Evolutionary conservation across 2,329 filamentous ascomycete species (phyloP), one percentile per base, ranked within the genome.

Genomic region (Curvularia eragrostidis): DNA sequence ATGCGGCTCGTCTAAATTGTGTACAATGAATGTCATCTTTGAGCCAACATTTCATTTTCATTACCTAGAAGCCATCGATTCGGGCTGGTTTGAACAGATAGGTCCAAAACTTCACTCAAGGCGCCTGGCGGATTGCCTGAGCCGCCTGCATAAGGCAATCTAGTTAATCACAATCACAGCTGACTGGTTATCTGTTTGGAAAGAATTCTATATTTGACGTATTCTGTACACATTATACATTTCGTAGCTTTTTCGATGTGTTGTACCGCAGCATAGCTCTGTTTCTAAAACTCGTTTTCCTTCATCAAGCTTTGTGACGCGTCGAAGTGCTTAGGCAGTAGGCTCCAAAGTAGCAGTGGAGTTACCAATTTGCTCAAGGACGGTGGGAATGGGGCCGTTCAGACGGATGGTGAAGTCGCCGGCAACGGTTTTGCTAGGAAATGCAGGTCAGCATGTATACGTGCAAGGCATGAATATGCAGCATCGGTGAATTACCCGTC

Each of bases 371-470:
- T 52, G 50, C 8, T 44, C 32, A 21, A 46, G 50, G 10, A 44
- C 13, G 41, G 32, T 46, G 18, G 50, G 28, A 5, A 46, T 44
- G 24, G 50, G 50, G n/a, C 50, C 50, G 41, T 52, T 46, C 50
- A 52, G 18, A 21, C 21, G n/a, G 41, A 52, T 36, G 1, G 12
- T 15, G 12, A 52, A 52, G 30, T 52, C 30, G 13, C 50, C 50
- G 12, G 23, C 18, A 18, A 13, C 18, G n/a, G 50, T 36, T 18
- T 23, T 8, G 23, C 49, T 52, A 21, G 12, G 15, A 52, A 15
- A n/a, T n/a, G 5, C n/a, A 12, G 12, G 26, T 36, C 6, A 36
- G 28, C 23, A 26, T 7, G 5, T 38, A 7, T 3, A 5, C 4
- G n/a, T n/a, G 8, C 21, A 15, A 26, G n/a, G n/a, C 1, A 8